These are phyloP conservation scores for Fusarium cyanostomum DNA, from an alignment of 2,329 filamentous ascomycete genomes.

Conservation along the genomic window DNA sequence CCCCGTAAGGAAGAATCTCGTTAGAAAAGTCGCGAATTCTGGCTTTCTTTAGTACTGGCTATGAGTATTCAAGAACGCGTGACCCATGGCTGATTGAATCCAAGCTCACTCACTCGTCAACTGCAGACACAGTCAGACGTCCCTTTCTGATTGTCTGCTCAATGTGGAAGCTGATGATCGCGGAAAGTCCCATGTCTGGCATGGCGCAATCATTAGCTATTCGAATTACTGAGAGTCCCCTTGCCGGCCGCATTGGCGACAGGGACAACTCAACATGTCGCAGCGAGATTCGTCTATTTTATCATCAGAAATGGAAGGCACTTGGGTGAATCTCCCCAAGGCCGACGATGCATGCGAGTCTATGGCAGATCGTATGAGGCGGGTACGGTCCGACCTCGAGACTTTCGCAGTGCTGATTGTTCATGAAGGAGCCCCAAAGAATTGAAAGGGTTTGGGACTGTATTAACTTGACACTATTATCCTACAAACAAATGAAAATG, in stretches of 20 bases:
- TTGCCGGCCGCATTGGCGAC: too few relatives aligned
- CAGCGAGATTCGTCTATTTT: neutral
- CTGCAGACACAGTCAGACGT: neutral
- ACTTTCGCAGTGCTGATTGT: too few relatives aligned
- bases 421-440: too few relatives aligned
- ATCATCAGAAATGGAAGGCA: slow-evolving; percentile 13
- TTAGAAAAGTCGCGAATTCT: too few relatives aligned
- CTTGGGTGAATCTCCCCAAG: slow-evolving; percentile 14
- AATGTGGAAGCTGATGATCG: slow-evolving; percentile 5
- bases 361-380: slow-evolving; percentile 54
- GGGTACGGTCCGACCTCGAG: slow-evolving; percentile 56
- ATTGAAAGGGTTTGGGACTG: neutral
- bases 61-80: neutral
- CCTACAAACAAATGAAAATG: slow-evolving; percentile 37
- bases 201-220: slow-evolving; percentile 7
- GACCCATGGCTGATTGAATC: neutral
- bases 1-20: too few relatives aligned
- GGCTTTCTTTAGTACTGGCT: too few relatives aligned
- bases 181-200: slow-evolving; percentile 2
- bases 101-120: neutral
- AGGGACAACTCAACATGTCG: slow-evolving; percentile 14
- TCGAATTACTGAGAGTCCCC: too few relatives aligned
- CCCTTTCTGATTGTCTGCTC: neutral
- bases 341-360: slow-evolving; percentile 35
- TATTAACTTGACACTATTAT: slow-evolving; percentile 1